Evolutionary conservation across 1,139 yeast species (phyloP), one percentile per base, ranked within the genome.

Genomic region (Saccharomyces hybrid): DNA sequence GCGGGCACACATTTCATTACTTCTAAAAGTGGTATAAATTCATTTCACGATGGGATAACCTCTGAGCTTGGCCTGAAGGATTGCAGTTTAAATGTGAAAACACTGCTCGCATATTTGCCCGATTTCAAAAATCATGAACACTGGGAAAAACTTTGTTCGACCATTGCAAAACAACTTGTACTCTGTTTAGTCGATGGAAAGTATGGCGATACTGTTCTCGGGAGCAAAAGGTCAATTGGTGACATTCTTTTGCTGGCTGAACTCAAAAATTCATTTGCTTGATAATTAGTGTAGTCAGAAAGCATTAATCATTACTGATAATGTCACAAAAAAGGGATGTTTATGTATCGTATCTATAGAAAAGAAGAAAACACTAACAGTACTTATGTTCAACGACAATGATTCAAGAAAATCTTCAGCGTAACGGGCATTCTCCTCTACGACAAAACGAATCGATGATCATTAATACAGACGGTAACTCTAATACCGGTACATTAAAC

Each of bases 401-500:
- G n/a, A n/a, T n/a, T n/a, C n/a, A 34, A 34, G 19, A 8, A 14
- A 34, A 7, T 42, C 34, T 48, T 21, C 53, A 46, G 14, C 29
- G 52, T 52, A 52, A 47, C 8, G 29, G 48, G 14, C 26, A 42
- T n/a, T 46, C 53, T 47, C 27, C 32, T 47, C 53, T 58, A 3
- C 31, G 52, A 50, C 69, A 66, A 27, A 64, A 53, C 11, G 55
- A 44, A 50, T 66, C 68, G 5, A 67, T 62, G 2, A 58, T 54
- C 24, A 52, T 48, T 14, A 67, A 46, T 3, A 67, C 51, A 21
- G 53, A 47, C 1, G 63, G 62, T 26, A 67, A 56, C n/a, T 67
- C 66, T 6, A 32, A 29, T 5, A 64, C 60, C 6, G 69, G 69
- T 2, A 68, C 58, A 38, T 58, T 53, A 47, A 66, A 65, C 71